Percentiles rank a stretch among this genome's conserved stretches.
Conservation (phyloP, 305 asterid species). For the Fraxinus baroniana region DNA sequence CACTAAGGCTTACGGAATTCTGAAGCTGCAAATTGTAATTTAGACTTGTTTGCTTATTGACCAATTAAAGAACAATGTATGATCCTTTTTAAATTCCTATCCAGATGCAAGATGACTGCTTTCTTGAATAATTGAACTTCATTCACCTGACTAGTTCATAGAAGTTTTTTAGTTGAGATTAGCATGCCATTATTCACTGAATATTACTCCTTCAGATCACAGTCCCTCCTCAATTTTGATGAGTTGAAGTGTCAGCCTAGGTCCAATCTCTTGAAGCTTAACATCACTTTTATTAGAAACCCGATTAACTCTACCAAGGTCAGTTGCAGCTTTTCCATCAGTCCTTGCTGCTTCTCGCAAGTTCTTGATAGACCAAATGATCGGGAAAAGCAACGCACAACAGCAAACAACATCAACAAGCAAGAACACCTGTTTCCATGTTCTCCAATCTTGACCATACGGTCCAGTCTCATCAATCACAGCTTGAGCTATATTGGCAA, state of each 20-base stretch:
- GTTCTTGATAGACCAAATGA: constrained; percentile 53
- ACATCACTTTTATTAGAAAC: constrained; percentile 83
- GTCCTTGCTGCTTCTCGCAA: constrained; percentile 44
- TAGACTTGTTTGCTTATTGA: neutral
- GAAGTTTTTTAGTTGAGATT: neutral
- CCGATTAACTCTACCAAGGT: constrained; percentile 73
- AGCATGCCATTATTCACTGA: constrained; percentile 54
- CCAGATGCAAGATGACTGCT: neutral
- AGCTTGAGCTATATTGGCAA: constrained; percentile 44
- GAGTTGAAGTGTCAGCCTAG: constrained; percentile 81
- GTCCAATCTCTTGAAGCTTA: constrained; percentile 92
- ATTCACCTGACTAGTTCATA: neutral
- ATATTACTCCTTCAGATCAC: constrained; percentile 72
- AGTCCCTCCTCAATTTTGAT: constrained; percentile 75
- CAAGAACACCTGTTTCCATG: constrained; percentile 44
- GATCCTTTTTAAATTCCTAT: neutral
- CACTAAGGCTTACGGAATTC: neutral
- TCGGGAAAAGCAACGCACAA: constrained; percentile 44
- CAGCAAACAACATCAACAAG: constrained; percentile 44
- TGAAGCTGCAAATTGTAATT: neutral
- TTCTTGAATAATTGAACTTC: neutral
- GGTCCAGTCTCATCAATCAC: constrained; percentile 42
- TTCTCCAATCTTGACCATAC: constrained; percentile 38
- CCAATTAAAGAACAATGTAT: neutral
- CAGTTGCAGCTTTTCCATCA: constrained; percentile 51